Percentiles rank a stretch among this genome's conserved stretches.
phyloP scores from a whole-genome alignment of 1,284 basidiomycete genomes.

The Ustilago trichophora region DNA sequence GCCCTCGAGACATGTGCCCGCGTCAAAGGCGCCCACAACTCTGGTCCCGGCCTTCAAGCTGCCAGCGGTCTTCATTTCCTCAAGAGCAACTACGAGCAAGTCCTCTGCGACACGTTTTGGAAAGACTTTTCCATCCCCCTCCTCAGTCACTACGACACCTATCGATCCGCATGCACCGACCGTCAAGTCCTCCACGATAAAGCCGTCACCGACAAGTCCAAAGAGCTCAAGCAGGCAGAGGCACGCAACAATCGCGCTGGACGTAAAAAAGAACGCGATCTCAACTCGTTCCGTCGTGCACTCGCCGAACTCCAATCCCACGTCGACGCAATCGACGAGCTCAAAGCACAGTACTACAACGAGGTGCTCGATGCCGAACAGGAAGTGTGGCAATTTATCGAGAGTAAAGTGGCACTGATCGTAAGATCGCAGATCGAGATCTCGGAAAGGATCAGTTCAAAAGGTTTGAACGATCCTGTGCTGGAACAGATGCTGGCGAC shows the following conservation, averaged over 20 bases:
- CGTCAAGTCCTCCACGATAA: constrained; percentile 62
- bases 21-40: constrained; percentile 62
- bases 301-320: constrained; percentile 78
- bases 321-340: constrained; percentile 83
- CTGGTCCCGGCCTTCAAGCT: constrained; percentile 57
- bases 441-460: constrained; percentile 80
- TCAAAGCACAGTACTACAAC: constrained; percentile 81
- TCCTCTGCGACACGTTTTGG: constrained; percentile 86
- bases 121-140: constrained; percentile 89
- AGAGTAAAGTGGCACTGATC: constrained; percentile 68
- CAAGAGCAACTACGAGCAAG: constrained; percentile 89
- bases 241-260: constrained; percentile 79
- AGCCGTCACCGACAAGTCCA: constrained; percentile 76
- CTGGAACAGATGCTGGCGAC: constrained; percentile 88
- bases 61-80: constrained; percentile 81
- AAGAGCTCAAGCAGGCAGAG: constrained; percentile 87
- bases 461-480: constrained; percentile 83
- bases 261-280: constrained; percentile 74
- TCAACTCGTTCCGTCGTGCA: constrained; percentile 57
- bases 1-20: constrained; percentile 67
- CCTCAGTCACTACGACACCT: constrained; percentile 82
- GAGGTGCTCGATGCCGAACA: constrained; percentile 92
- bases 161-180: constrained; percentile 75
- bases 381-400: constrained; percentile 88
- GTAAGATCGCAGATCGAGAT: constrained; percentile 61